Conservation (phyloP, 2,329 filamentous ascomycete genomes). For the Xylariaceae sp. region DNA sequence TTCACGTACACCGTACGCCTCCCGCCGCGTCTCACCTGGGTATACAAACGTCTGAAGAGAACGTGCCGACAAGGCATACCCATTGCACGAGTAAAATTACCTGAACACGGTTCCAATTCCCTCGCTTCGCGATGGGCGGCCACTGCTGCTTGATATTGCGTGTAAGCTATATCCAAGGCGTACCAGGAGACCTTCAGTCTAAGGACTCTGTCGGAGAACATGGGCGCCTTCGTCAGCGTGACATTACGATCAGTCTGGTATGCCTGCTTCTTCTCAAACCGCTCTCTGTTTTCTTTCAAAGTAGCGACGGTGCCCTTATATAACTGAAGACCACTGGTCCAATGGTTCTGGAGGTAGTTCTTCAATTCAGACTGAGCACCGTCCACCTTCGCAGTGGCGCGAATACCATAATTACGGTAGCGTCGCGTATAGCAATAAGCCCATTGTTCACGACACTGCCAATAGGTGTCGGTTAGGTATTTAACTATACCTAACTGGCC, state of each 20-base stretch:
- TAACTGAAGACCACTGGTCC: not conserved
- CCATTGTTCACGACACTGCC: not conserved
- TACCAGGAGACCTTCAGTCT: not conserved
- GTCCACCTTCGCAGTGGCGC: not conserved
- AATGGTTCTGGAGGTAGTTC: not conserved
- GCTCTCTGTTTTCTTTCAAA: not conserved
- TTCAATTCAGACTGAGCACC: not conserved
- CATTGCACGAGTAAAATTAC: not conserved
- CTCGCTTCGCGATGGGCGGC: not conserved
- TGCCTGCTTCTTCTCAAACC: not conserved
- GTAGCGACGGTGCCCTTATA: not conserved
- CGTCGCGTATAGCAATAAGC: not conserved
- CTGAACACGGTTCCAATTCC: not conserved
- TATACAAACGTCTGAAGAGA: not conserved
- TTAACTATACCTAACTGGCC: not conserved
- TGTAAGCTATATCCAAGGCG: not conserved
- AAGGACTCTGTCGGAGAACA: not conserved
- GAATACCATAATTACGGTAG: not conserved
- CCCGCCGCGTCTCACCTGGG: not conserved
- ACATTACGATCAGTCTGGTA: not conserved
- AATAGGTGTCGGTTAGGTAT: not conserved
- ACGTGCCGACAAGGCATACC: not conserved
- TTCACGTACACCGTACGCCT: not conserved
- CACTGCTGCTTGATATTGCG: not conserved
- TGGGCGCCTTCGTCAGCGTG: not conserved